A percentile compares a stretch with the other conserved stretches of the same genome.
These are phyloP conservation scores for Selaginella moellendorffii DNA, from an alignment of 75 land plant species.

Conservation along the genomic window DNA sequence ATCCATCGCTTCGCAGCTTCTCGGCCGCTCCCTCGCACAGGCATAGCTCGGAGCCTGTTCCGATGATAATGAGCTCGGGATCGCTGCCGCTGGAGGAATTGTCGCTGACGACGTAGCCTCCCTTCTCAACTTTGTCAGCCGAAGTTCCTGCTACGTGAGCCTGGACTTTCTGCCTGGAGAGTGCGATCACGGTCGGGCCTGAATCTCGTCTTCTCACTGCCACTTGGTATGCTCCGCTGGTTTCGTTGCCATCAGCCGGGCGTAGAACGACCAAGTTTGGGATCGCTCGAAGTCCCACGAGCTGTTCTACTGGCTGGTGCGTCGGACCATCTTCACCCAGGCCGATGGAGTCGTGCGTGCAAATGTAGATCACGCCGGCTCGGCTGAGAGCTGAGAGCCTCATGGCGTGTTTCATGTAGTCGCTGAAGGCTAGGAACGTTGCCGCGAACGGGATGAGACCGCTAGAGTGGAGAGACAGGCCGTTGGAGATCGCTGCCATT, in stretches of 20 bases:
- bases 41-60: constrained; percentile 68
- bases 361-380: constrained; percentile 61
- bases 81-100: constrained; percentile 34
- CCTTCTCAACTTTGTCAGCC: constrained; percentile 46
- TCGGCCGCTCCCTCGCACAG: constrained; percentile 61
- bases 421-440: constrained; percentile 74
- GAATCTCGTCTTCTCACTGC: constrained; percentile 35
- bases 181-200: constrained; percentile 49
- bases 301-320: constrained; percentile 80
- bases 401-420: constrained; percentile 86
- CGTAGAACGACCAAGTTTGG: constrained; percentile 59
- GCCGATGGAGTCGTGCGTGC: constrained; percentile 83
- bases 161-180: constrained; percentile 66
- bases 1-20: constrained; percentile 43
- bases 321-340: constrained; percentile 93
- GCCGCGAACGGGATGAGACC: constrained; percentile 76
- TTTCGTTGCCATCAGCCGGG: constrained; percentile 79
- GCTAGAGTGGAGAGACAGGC: constrained; percentile 59
- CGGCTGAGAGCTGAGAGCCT: constrained; percentile 58
- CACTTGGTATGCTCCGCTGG: constrained; percentile 55
- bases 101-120: constrained; percentile 76
- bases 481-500: constrained; percentile 90
- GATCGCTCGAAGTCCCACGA: constrained; percentile 62
- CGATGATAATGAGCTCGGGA: constrained; percentile 66
- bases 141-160: constrained; percentile 61